Conservation (phyloP, 768 basidiomycete genomes). For the Pleurotus salmoneostramineus region DNA sequence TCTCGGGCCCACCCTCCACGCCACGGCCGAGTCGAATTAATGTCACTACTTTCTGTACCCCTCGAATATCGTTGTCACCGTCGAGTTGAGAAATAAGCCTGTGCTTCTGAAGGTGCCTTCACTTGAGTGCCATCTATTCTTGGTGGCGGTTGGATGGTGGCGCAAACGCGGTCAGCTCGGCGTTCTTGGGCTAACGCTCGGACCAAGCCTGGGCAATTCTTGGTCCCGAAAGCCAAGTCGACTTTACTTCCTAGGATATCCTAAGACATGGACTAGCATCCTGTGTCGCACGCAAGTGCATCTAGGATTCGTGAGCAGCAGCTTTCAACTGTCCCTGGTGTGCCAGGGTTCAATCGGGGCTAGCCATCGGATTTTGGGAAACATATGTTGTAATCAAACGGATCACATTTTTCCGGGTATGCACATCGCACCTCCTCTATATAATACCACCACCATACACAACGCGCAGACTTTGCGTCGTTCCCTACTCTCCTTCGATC, state of each 20-base stretch:
- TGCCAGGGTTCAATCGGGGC: neutral
- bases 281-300: neutral
- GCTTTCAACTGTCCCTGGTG: neutral
- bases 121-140: no score
- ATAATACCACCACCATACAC: neutral
- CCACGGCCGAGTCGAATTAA: no score
- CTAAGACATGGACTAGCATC: neutral
- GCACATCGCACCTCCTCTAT: neutral
- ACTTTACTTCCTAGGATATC: neutral
- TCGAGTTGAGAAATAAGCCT: no score
- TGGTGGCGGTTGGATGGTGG: no score
- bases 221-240: neutral
- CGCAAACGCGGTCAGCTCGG: neutral
- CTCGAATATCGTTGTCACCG: no score
- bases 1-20: slow-evolving; percentile 10
- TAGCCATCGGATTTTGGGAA: neutral
- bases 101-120: no score
- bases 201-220: neutral
- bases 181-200: neutral
- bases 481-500: neutral
- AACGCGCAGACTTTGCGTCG: neutral
- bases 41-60: no score
- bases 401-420: neutral
- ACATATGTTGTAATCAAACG: neutral
- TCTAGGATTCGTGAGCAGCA: neutral